phyloP scores from a whole-genome alignment of 352 stramenopile species.

The Pythium utonaiense region DNA sequence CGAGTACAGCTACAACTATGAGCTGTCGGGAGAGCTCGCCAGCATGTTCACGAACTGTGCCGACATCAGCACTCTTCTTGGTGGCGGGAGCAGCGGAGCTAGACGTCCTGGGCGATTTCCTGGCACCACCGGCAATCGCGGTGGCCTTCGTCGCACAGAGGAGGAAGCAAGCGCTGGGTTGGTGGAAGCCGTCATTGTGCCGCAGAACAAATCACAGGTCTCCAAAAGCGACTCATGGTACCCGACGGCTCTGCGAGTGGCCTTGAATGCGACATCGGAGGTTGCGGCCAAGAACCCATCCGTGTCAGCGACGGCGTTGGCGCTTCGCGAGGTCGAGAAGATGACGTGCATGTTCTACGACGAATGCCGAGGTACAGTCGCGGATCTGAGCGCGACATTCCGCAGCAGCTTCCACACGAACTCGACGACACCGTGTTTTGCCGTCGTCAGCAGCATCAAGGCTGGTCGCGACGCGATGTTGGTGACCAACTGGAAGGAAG shows the following conservation, averaged over 20 bases:
- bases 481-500: conserved; percentile 67
- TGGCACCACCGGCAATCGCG: no score
- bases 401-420: conserved; percentile 60
- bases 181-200: conserved; percentile 66
- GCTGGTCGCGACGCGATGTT: conserved; percentile 52
- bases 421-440: conserved; percentile 55
- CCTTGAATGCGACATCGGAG: conserved; percentile 18
- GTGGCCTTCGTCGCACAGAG: conserved; percentile 12
- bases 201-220: conserved; percentile 25
- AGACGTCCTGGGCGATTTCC: no score
- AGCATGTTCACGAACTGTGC: conserved; percentile 76
- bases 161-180: conserved; percentile 24
- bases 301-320: conserved; percentile 26
- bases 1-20: conserved; percentile 83
- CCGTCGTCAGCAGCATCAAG: conserved; percentile 56
- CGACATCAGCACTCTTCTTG: conserved; percentile 30
- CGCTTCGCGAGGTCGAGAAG: conserved; percentile 76
- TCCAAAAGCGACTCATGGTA: conserved; percentile 41
- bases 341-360: conserved; percentile 89
- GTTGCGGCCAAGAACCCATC: conserved; percentile 26
- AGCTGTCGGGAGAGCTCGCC: conserved; percentile 65
- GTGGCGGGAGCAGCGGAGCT: background rate
- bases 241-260: conserved; percentile 44
- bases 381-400: conserved; percentile 61
- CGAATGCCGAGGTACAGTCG: conserved; percentile 71